A percentile compares a stretch with the other conserved stretches of the same genome.
These are phyloP conservation scores for Corynespora cassiicola DNA, from an alignment of 2,329 filamentous ascomycete species.

Conservation along the genomic window DNA sequence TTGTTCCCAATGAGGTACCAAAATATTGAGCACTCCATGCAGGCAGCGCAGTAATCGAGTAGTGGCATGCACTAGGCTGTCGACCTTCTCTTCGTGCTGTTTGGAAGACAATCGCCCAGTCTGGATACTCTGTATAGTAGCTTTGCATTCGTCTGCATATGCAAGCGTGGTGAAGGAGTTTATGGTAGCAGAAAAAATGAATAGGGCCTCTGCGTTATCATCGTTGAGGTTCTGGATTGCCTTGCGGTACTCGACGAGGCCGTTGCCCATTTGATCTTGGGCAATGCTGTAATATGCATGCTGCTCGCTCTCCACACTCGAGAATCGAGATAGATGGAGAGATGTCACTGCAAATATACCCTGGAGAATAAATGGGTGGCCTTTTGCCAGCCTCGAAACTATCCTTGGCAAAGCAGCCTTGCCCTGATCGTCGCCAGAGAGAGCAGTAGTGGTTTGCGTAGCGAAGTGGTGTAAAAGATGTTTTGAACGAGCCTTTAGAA, in stretches of 20 bases:
- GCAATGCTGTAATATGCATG: constrained; percentile 24
- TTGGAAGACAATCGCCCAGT: background rate
- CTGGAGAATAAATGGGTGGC: constrained; percentile 50
- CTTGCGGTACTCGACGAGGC: constrained; percentile 26
- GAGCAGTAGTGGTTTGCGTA: constrained; percentile 23
- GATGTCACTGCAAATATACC: constrained; percentile 51
- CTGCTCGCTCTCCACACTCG: constrained; percentile 11
- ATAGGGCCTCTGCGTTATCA: constrained; percentile 49
- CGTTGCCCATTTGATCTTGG: constrained; percentile 29
- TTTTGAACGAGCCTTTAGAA: constrained; percentile 14
- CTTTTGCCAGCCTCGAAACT: constrained; percentile 40
- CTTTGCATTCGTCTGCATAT: constrained; percentile 20
- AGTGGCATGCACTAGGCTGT: constrained; percentile 6
- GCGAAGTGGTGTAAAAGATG: constrained; percentile 32
- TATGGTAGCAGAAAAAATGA: constrained; percentile 24
- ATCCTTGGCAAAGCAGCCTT: constrained; percentile 26
- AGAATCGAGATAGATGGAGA: constrained; percentile 50
- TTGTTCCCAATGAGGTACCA: constrained; percentile 30
- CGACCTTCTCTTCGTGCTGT: constrained; percentile 1
- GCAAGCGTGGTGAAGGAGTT: constrained; percentile 22
- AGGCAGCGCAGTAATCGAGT: constrained; percentile 20
- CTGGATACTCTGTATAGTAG: constrained; percentile 10
- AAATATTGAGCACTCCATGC: constrained; percentile 30
- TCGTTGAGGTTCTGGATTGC: constrained; percentile 39
- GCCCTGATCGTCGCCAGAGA: constrained; percentile 14